Conservation (phyloP, 2,329 filamentous ascomycete species). For the Didymella sp. region DNA sequence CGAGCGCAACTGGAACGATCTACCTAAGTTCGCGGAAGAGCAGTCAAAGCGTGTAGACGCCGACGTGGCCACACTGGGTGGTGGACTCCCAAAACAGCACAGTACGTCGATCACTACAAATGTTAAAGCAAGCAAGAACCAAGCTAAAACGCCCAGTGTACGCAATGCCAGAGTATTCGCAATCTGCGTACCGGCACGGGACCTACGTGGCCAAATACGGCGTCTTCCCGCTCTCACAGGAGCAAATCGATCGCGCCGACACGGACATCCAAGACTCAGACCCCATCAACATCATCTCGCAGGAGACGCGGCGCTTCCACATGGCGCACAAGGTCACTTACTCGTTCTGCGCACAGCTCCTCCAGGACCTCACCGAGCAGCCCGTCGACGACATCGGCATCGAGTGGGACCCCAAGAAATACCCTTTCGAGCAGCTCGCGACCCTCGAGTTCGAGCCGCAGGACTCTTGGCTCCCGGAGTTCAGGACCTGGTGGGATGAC, state of each 20-base stretch:
- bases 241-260: slow-evolving; percentile 52
- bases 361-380: slow-evolving; percentile 57
- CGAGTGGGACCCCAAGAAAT: slow-evolving; percentile 57
- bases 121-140: not conserved
- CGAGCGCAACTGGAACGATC: slow-evolving; percentile 37
- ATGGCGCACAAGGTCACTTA: slow-evolving; percentile 30
- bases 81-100: slow-evolving; percentile 33
- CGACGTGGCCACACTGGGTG: slow-evolving; percentile 35
- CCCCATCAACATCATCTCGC: slow-evolving; percentile 38
- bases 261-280: slow-evolving; percentile 38
- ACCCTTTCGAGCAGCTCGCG: slow-evolving; percentile 57
- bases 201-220: slow-evolving; percentile 58
- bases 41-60: slow-evolving; percentile 53
- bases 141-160: slow-evolving; percentile 23
- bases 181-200: slow-evolving; percentile 58
- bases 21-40: slow-evolving; percentile 41
- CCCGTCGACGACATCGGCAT: slow-evolving; percentile 47
- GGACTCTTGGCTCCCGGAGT: slow-evolving; percentile 51
- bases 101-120: slow-evolving; percentile 17
- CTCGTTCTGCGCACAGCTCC: slow-evolving; percentile 56
- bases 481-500: slow-evolving; percentile 52
- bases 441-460: slow-evolving; percentile 52
- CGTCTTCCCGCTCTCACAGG: slow-evolving; percentile 53
- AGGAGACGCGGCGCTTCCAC: slow-evolving; percentile 30
- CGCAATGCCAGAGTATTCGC: slow-evolving; percentile 53